Base-by-base conservation (phyloP, 2,329 filamentous ascomycete genomes). In the Alternaria conjuncta region DNA sequence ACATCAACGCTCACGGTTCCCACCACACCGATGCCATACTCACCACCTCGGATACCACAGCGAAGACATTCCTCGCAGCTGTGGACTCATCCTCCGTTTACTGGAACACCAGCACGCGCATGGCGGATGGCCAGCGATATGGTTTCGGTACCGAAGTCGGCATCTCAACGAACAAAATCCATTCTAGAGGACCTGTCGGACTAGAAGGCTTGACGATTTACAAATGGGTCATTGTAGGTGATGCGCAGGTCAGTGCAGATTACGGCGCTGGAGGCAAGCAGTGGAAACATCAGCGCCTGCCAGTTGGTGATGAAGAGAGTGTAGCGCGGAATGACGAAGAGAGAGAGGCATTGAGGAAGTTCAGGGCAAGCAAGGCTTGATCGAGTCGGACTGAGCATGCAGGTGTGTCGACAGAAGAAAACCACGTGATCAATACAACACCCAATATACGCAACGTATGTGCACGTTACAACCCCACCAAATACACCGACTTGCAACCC, bases 101-200 rank as follows among this genome's bases (percentile, higher is more conserved):
- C 85, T 97, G 95, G 94, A 99, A 99, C 79, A 92, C 94, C 8
- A 96, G 93, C 23, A 97, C 93, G 9, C 88, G 96, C 55, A 95
- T 99, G 82, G 94, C 94, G 6, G 96, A 99, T 79, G 96, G 96
- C 8, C 97, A 97, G 92, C 87, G 96, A 45, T 98, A 96, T 79
- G 96, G 96, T 8, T 99, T 99, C 81, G 96, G 96, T 51, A 98
- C 96, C 0, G 96, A 99, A 82, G 96, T 99, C 23, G 96, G 96
- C 58, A 98, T 99, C 81, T 96, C 92, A 83, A 99, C 96, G 54
- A 99, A 97, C 85, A 99, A 98, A 85, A 97, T 99, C 68, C 96
- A 99, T 79, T 92, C 93, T 2, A 86, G 96, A 55, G 96, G 96
- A 0, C 96, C 96, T 0, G 96, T 99, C 6, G 96, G 96, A 1